phyloP scores from a whole-genome alignment of 2,329 filamentous ascomycete species.

The Coniochaeta prunicola region DNA sequence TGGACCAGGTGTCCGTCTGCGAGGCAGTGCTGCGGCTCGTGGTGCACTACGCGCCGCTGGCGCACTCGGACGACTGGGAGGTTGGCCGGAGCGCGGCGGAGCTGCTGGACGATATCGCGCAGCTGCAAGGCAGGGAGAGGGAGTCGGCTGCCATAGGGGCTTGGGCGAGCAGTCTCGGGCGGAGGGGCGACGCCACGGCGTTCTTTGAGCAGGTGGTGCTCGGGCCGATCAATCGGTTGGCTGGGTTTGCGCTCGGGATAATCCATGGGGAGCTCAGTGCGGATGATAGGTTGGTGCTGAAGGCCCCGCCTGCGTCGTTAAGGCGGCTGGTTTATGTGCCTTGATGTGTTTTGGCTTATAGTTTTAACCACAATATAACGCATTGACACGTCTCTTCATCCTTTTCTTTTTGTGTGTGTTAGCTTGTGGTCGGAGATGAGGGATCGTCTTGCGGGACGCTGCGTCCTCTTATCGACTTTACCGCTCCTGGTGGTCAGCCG shows the following conservation, averaged over 20 bases:
- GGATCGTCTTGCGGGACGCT: background rate
- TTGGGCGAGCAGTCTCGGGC: conserved; percentile 38
- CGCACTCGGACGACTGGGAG: conserved; percentile 38
- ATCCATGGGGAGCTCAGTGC: conserved; percentile 30
- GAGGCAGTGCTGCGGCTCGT: conserved; percentile 46
- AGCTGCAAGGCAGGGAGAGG: conserved; percentile 35
- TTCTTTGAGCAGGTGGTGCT: conserved; percentile 46
- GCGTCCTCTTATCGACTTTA: conserved; percentile 4
- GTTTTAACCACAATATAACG: background rate
- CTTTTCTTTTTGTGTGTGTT: background rate
- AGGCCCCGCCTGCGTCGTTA: background rate
- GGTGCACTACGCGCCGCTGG: conserved; percentile 30
- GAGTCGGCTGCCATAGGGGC: conserved; percentile 34
- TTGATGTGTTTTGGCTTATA: background rate
- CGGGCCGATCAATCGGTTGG: conserved; percentile 37
- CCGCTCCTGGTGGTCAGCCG: conserved; percentile 3
- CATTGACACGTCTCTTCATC: background rate
- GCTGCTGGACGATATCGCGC: conserved; percentile 42
- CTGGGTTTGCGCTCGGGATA: conserved; percentile 35
- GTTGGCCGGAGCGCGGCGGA: conserved; percentile 33
- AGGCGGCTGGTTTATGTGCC: background rate
- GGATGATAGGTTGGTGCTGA: background rate
- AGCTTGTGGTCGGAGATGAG: background rate
- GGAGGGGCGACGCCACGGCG: conserved; percentile 25
- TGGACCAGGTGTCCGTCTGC: conserved; percentile 46